A percentile compares a stretch with the other conserved stretches of the same genome.
Conservation (phyloP, 371 early-diverging fungal genomes). For the Mucor circinelloides region DNA sequence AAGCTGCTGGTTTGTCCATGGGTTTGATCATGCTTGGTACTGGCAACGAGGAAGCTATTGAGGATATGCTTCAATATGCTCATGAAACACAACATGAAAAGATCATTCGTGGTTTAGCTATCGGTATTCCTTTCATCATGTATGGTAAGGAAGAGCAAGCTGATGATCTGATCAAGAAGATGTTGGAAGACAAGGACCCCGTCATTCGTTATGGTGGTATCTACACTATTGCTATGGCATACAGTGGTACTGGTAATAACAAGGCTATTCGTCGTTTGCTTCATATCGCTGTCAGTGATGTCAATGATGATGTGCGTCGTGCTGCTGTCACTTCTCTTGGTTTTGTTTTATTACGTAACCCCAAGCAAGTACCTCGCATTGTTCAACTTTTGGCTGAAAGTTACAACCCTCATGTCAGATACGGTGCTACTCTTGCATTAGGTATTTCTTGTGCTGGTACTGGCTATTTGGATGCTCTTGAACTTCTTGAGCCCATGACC, state of each 20-base stretch:
- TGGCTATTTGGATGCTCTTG: slow-evolving; percentile 90
- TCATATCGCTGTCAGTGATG: slow-evolving; percentile 97
- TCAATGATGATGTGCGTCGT: slow-evolving; percentile 98
- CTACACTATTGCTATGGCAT: slow-evolving; percentile 96
- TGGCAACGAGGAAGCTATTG: slow-evolving; percentile 77
- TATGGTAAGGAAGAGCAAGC: slow-evolving; percentile 95
- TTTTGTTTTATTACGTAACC: slow-evolving; percentile 89
- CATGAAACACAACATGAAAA: slow-evolving; percentile 98
- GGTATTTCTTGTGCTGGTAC: slow-evolving; percentile 99
- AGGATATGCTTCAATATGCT: slow-evolving; percentile 95
- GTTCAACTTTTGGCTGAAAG: slow-evolving; percentile 97
- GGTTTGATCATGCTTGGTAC: slow-evolving; percentile 98
- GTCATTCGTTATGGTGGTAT: slow-evolving; percentile 96
- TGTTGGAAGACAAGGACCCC: slow-evolving; percentile 91
- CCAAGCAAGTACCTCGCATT: slow-evolving; percentile 93
- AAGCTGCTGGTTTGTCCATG: slow-evolving; percentile 97
- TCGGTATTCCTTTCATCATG: slow-evolving; percentile 95
- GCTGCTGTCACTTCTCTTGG: slow-evolving; percentile 98
- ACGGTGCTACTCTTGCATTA: slow-evolving; percentile 96
- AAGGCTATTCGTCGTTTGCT: slow-evolving; percentile 91
- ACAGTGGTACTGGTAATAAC: slow-evolving; percentile 97
- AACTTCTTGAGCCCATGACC: slow-evolving; percentile 97
- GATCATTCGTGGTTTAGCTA: slow-evolving; percentile 94
- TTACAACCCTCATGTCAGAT: slow-evolving; percentile 98
- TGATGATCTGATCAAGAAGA: slow-evolving; percentile 81